phyloP scores from a whole-genome alignment of 352 stramenopile species.

The Phytophthora aleatoria region DNA sequence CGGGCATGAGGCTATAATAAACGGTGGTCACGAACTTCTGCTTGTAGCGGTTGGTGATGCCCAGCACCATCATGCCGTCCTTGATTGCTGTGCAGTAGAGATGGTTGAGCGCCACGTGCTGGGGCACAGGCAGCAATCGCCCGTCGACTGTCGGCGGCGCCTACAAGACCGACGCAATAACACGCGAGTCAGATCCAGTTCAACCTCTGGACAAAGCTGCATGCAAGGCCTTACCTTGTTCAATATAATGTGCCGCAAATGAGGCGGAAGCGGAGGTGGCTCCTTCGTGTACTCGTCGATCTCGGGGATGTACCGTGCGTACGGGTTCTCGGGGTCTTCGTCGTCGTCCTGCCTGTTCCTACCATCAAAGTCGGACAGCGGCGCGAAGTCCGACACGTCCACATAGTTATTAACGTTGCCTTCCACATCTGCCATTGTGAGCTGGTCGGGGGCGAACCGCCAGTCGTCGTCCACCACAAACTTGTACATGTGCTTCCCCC shows the following conservation, averaged over 20 bases:
- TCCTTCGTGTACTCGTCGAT: constrained; percentile 99
- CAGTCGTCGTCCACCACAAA: constrained; percentile 99
- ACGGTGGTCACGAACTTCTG: constrained; percentile 98
- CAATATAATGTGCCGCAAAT: constrained; percentile 99
- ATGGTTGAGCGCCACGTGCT: constrained; percentile 99
- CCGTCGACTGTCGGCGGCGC: constrained; percentile 94
- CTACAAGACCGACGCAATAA: constrained; percentile 37
- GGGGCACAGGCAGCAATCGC: constrained; percentile 94
- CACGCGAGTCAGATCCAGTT: constrained; percentile 21
- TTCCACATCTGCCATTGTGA: constrained; percentile 98
- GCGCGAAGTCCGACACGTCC: constrained; percentile 98
- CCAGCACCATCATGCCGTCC: constrained; percentile 99
- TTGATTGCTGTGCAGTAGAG: constrained; percentile 99
- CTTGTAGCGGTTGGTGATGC: constrained; percentile 97
- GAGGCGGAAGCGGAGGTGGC: constrained; percentile 96
- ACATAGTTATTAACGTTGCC: constrained; percentile 99
- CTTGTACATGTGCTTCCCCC: constrained; percentile 99
- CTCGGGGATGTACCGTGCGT: constrained; percentile 96
- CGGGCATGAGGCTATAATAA: constrained; percentile 96
- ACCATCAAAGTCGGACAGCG: constrained; percentile 75
- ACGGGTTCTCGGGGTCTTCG: constrained; percentile 91
- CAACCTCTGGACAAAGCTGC: constrained; percentile 3
- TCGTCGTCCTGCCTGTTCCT: constrained; percentile 59
- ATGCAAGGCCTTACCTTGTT: constrained; percentile 91
- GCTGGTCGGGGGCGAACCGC: constrained; percentile 93